These are phyloP conservation scores for Exophiala mesophila DNA, from an alignment of 2,329 filamentous ascomycete genomes.

Conservation along the genomic window DNA sequence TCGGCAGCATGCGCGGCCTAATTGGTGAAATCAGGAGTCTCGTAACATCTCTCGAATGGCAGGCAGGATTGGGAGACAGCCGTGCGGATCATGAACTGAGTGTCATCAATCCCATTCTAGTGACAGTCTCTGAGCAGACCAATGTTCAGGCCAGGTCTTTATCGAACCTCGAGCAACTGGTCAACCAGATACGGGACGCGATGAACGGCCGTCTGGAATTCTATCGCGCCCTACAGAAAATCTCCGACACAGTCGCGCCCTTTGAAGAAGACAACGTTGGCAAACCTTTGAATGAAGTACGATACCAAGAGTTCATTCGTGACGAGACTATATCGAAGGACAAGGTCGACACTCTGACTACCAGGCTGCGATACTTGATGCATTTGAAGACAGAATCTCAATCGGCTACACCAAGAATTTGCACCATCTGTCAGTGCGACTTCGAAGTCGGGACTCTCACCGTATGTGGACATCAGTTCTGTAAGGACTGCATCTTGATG, in stretches of 20 bases:
- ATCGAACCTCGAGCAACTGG: constrained; percentile 55
- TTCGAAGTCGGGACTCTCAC: constrained; percentile 80
- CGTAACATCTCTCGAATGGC: constrained; percentile 54
- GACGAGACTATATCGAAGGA: constrained; percentile 51
- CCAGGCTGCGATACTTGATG: constrained; percentile 72
- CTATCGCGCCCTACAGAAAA: constrained; percentile 80
- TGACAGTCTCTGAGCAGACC: constrained; percentile 51
- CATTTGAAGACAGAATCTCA: constrained; percentile 59
- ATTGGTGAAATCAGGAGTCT: constrained; percentile 66
- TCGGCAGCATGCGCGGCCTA: constrained; percentile 65
- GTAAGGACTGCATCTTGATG: constrained; percentile 74
- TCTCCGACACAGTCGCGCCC: constrained; percentile 81
- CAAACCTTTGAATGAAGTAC: constrained; percentile 49
- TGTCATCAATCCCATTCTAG: constrained; percentile 61
- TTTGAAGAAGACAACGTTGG: constrained; percentile 61
- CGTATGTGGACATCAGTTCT: constrained; percentile 86
- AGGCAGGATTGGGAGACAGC: constrained; percentile 49
- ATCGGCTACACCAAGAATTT: constrained; percentile 62
- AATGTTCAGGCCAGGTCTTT: constrained; percentile 50
- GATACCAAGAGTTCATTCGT: constrained; percentile 40
- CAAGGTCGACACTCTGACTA: constrained; percentile 58
- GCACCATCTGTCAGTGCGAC: constrained; percentile 74
- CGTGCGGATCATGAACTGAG: constrained; percentile 59
- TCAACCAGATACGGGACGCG: constrained; percentile 67
- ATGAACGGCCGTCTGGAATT: constrained; percentile 87